A percentile compares a stretch with the other conserved stretches of the same genome.
Conservation (phyloP, 2,329 filamentous ascomycete species). For the Colletotrichum lini region DNA sequence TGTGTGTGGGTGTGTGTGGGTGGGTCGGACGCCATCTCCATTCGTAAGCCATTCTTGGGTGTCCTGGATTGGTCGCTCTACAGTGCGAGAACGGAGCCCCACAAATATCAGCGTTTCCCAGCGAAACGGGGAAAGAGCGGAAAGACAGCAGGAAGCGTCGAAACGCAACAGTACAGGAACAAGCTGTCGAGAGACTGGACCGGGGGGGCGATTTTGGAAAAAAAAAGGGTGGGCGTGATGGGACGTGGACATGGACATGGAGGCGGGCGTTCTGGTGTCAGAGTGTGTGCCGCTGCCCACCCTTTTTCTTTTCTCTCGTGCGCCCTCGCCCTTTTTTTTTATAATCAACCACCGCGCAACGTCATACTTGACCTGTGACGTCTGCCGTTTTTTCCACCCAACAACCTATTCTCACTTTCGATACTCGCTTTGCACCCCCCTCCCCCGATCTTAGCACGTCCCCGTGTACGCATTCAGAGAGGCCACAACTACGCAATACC, state of each 20-base stretch:
- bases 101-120: constrained; percentile 25
- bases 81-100: constrained; percentile 26
- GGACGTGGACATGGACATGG: constrained; percentile 24
- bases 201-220: constrained; percentile 18
- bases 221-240: constrained; percentile 25
- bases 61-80: constrained; percentile 9
- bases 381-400: constrained; percentile 52
- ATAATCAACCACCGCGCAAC: constrained; percentile 54
- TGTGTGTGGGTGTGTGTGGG: not conserved
- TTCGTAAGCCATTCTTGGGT: constrained; percentile 30
- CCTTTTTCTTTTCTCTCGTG: constrained; percentile 51
- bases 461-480: constrained; percentile 33
- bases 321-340: constrained; percentile 43
- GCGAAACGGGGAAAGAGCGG: constrained; percentile 21
- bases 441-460: constrained; percentile 27
- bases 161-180: constrained; percentile 5
- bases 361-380: constrained; percentile 61
- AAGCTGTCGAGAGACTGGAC: constrained; percentile 3
- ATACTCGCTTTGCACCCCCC: constrained; percentile 38
- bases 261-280: constrained; percentile 39
- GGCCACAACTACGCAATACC: constrained; percentile 32
- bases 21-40: constrained; percentile 24
- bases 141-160: not conserved
- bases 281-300: constrained; percentile 39
- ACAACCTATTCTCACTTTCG: constrained; percentile 38